A percentile compares a stretch with the other conserved stretches of the same genome.
These are phyloP conservation scores for Pichia sporocuriosa DNA, from an alignment of 805 yeast genomes.

Conservation along the genomic window DNA sequence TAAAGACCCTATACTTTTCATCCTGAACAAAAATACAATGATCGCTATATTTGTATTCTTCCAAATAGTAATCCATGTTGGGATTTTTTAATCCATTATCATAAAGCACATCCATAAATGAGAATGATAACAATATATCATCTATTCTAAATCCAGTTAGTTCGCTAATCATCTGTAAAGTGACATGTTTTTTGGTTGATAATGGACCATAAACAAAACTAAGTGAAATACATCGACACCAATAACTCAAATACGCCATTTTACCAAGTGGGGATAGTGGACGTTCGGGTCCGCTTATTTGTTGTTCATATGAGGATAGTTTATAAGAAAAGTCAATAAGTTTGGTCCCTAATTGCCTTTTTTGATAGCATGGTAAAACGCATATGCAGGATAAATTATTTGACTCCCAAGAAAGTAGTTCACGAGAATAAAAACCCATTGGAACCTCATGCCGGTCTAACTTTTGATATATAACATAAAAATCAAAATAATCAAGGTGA, in stretches of 20 bases:
- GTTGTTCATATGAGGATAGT: conserved; percentile 56
- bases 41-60: conserved; percentile 13
- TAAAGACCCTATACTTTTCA: conserved; percentile 18
- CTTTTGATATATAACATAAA: conserved; percentile 62
- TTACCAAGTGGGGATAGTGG: conserved; percentile 84
- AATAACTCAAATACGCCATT: conserved; percentile 62
- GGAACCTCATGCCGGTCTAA: conserved; percentile 40
- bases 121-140: conserved; percentile 54
- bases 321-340: conserved; percentile 80
- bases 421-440: conserved; percentile 92
- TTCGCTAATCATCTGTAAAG: conserved; percentile 44
- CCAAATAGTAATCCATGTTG: conserved; percentile 26
- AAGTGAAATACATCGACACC: conserved; percentile 53
- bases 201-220: conserved; percentile 38
- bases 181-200: conserved; percentile 26
- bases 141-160: conserved; percentile 57
- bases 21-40: conserved; percentile 21
- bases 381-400: conserved; percentile 89
- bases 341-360: conserved; percentile 67
- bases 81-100: conserved; percentile 22
- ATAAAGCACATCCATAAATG: conserved; percentile 43
- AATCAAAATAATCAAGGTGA: conserved; percentile 70
- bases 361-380: conserved; percentile 88
- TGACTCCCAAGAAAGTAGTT: conserved; percentile 66
- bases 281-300: conserved; percentile 81